A percentile compares a stretch with the other conserved stretches of the same genome.
Evolutionary conservation across 2,329 filamentous ascomycete genomes (phyloP).

Genomic region (Hysterium pulicare): DNA sequence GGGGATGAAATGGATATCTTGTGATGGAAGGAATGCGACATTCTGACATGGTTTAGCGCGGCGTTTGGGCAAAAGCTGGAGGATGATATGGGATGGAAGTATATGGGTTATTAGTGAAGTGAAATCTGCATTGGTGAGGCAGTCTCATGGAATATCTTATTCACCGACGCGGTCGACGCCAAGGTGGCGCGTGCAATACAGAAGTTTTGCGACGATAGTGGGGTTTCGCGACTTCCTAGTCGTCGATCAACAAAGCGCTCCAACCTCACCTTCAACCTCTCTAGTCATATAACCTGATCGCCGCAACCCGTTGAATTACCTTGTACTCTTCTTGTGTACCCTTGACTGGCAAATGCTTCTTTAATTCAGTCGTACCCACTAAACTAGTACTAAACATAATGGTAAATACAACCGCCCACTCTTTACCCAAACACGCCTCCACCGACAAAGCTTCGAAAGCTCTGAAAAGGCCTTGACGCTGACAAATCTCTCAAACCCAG

Average conservation of each 20-base stretch:
- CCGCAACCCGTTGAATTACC: background rate
- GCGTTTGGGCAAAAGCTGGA: background rate
- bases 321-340: background rate
- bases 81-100: background rate
- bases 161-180: background rate
- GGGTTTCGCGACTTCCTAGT: background rate
- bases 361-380: background rate
- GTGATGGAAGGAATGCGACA: too few relatives aligned
- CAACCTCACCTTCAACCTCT: background rate
- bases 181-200: background rate
- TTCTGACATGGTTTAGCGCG: too few relatives aligned
- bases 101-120: too few relatives aligned
- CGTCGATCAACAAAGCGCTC: background rate
- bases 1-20: conserved; percentile 37
- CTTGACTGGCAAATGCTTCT: background rate
- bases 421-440: background rate
- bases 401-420: background rate
- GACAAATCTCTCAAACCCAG: conserved; percentile 22
- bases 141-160: too few relatives aligned
- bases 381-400: background rate
- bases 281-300: background rate
- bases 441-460: background rate
- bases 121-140: too few relatives aligned
- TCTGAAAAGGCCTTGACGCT: background rate
- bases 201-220: background rate